Evolutionary conservation across 345 rosid species (phyloP), one percentile per base, ranked within the genome.

Genomic region (Rubroshorea leprosula): DNA sequence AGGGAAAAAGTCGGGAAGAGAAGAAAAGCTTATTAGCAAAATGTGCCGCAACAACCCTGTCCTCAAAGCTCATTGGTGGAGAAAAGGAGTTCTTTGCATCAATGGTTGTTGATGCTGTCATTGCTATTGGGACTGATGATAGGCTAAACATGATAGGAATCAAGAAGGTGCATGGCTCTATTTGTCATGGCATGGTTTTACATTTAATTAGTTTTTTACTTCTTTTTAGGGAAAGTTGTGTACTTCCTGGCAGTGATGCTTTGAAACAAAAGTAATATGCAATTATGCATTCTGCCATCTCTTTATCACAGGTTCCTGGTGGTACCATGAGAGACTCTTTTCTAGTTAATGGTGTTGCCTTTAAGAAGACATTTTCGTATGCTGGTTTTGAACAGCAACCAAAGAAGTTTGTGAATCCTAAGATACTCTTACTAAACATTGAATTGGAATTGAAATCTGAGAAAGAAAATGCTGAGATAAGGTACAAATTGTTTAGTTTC

Each of bases 361-460:
- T 94, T 64, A 94, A 94, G 56, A 94, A 94, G 78, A 94, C 99
- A n/a, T 94, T 94, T 72, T 90, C 99, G 0, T 94, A 94, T 67
- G 99, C 99, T 0, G 99, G 99, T 38, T 94, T 94, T 59, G 99
- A 94, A 77, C 99, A 94, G 56, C 99, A 94, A 62, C 99, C 99
- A 0, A 94, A 94, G 77, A 90, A 82, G 74, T 94, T 94, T 74
- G 3, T 80, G 39, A 76, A 80, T 64, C 97, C 97, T 62, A 87
- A 84, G 64, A 74, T 94, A 60, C 92, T 94, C 44, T 60, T 94
- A 48, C 74, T 94, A 39, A 94, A 94, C 70, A 83, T 94, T 57
- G 99, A 94, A 51, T 59, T 94, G 81, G 97, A 94, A 74, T 73
- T 94, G 68, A 94, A 94, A 71, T 94, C 99, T 19, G 99, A 94